Base-by-base conservation (phyloP, 2,329 filamentous ascomycete species). In the Colletotrichum viniferum region DNA sequence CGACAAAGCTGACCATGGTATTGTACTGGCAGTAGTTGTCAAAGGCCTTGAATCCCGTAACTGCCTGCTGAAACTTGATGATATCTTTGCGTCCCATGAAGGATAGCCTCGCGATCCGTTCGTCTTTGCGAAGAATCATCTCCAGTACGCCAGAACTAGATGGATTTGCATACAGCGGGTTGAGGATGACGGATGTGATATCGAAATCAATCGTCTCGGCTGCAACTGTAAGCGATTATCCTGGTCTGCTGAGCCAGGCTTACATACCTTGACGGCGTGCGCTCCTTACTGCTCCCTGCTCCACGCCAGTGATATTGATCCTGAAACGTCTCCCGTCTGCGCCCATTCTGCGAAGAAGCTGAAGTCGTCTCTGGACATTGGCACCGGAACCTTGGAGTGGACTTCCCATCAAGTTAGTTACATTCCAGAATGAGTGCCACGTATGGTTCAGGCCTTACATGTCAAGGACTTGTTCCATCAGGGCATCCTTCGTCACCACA, bases 31-130 rank as follows among this genome's bases (percentile, higher is more conserved):
- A 78, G 30, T 81, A 82, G 18, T 71, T 77, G 5, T 78, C 79
- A 76, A 78, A 83, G 0, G 79, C 78, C 61, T 82, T 84, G 72
- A 81, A 84, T 1, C 82, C 82, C 7, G 81, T 84, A 12, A 84
- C 67, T 4, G 80, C 82, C 61, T 84, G 82, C 38, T 84, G 82
- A 24, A 84, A 84, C 60, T 79, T 81, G 3, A 83, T 69, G 24
- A 81, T 76, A 38, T 82, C 79, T 16, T 78, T 79, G 24, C 78
- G 75, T 7, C 77, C 74, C 2, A 71, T 77, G 21, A 84, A 84
- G 2, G 78, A 69, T 18, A 84, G 73, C 18, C 79, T 78, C 26
- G 82, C 81, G 26, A 83, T 82, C 43, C 81, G 77, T 64, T 84
- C 81, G 24, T 83, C 81, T 13, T 81, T 78, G 3, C 77, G 69